Evolutionary conservation across 2,329 filamentous ascomycete genomes (phyloP), one percentile per base, ranked within the genome.

Genomic region (Berkeleyomyces rouxiae): DNA sequence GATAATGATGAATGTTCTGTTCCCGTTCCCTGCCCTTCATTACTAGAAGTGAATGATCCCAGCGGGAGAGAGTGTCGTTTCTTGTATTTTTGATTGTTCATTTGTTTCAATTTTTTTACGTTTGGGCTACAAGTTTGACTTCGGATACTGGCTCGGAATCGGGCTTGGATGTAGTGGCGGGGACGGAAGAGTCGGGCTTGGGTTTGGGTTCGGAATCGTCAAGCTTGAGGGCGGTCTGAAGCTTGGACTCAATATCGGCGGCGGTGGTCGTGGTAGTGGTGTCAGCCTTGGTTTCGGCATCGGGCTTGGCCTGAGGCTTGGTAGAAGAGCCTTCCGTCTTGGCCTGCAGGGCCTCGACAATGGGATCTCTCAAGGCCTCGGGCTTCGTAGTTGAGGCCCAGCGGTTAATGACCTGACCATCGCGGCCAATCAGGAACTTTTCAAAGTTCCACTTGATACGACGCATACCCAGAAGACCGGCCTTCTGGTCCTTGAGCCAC

Each of bases 361-460:
- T 91, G 3, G 80, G 75, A 66, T 79, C 78, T 82, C 92, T 87
- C 68, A 99, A 76, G 46, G 76, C 75, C 77, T 92, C 89, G 0
- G 93, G 93, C 79, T 91, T 93, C 65, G 87, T 90, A 16, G 84
- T 87, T 74, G 88, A 92, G 42, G 89, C 88, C 90, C 90, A 99
- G 67, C 93, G 79, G 37, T 81, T 81, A 75, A 88, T 87, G 68
- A 97, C 90, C 76, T 86, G 81, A 36, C 93, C 93, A 74, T 97
- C 90, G 66, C 83, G 82, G 65, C 86, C 87, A 67, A 99, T 78
- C 67, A 99, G 77, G 76, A 96, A 99, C 82, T 99, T 99, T 76
- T 99, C 93, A 78, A 97, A 99, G 77, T 99, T 99, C 93, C 93
- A 99, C 86, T 97, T 96, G 70, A 99, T 80, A 66, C 85, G 76